These are phyloP conservation scores for Populus davidiana DNA, from an alignment of 345 rosid genomes.

Conservation along the genomic window DNA sequence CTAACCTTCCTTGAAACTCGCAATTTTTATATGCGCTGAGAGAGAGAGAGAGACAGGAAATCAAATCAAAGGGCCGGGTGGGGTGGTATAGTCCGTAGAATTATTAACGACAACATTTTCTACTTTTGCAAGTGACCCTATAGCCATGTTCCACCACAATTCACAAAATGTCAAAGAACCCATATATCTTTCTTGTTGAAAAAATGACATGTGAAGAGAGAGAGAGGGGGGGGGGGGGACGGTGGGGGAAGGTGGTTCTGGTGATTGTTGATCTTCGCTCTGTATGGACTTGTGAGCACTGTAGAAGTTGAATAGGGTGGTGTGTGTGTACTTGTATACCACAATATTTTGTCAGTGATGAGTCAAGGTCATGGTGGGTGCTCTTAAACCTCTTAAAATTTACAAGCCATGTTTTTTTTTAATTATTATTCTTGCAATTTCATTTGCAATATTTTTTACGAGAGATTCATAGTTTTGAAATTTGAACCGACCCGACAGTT, in stretches of 20 bases:
- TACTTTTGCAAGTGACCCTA: slow-evolving; percentile 33
- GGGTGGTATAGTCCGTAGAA: slow-evolving; percentile 21
- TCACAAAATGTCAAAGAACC: slow-evolving; percentile 36
- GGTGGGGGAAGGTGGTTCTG: background rate
- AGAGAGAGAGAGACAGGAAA: background rate
- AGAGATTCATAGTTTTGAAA: no score
- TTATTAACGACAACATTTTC: background rate
- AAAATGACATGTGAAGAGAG: background rate
- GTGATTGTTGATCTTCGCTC: background rate
- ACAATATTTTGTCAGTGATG: slow-evolving; percentile 17
- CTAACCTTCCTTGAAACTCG: slow-evolving; percentile 10
- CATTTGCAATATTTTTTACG: no score
- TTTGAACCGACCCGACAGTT: no score
- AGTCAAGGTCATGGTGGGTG: background rate
- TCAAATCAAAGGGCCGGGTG: background rate
- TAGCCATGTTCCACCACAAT: slow-evolving; percentile 39
- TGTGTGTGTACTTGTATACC: background rate
- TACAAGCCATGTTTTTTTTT: background rate
- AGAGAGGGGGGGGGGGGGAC: background rate
- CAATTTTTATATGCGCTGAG: background rate
- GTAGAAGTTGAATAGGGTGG: background rate
- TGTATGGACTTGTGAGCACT: background rate
- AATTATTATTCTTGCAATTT: no score
- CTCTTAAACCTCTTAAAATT: background rate
- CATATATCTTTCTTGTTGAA: slow-evolving; percentile 22